Evolutionary conservation across 257 asterid genomes (phyloP), one percentile per base, ranked within the genome.

Genomic region (Lycium barbarum): DNA sequence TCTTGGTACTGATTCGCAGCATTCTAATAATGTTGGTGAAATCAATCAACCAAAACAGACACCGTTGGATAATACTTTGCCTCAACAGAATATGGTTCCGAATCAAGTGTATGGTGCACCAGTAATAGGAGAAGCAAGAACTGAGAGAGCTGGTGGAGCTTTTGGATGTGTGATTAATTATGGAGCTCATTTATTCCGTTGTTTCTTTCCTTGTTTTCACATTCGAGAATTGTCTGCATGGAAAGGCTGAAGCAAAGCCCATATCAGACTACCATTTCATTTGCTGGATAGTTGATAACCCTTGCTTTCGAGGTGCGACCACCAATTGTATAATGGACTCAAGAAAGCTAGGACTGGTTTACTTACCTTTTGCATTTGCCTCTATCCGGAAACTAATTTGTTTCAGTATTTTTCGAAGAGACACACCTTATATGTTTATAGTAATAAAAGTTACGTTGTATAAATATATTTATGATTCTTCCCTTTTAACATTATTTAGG

Each of bases 171-270:
- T 88, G 45, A 71, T 90, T 40, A 83, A 88, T 18, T 53, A 87
- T 58, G 92, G 92, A 17, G 88, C 58, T 85, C 90, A 88, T 83
- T 61, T 92, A 82, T 53, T 91, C 53, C 83, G 91, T 11, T 91
- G 93, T 78, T 84, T 94, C 89, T 91, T 92, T 81, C 98, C 93
- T 6, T 94, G 97, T 68, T 93, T 93, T 83, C 93, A 88, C 84
- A 66, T 89, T 51, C 85, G 85, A 11, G 91, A 93, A 84, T 85
- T 8, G 26, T 59, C 0, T 26, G 1, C 33, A 26, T 17, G 65
- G 2, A 15, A 7, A 58, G 9, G 63, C 22, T 15, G 22, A 58
- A 20, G 70, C 38, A 10, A 7, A 9, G 68, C 68, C 20, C 22
- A 62, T 9, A 59, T 61, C 33, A 59, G 66, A 0, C 12, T 3